Base-by-base conservation (phyloP, 148 eudicot genomes). In the Drosera capensis region DNA sequence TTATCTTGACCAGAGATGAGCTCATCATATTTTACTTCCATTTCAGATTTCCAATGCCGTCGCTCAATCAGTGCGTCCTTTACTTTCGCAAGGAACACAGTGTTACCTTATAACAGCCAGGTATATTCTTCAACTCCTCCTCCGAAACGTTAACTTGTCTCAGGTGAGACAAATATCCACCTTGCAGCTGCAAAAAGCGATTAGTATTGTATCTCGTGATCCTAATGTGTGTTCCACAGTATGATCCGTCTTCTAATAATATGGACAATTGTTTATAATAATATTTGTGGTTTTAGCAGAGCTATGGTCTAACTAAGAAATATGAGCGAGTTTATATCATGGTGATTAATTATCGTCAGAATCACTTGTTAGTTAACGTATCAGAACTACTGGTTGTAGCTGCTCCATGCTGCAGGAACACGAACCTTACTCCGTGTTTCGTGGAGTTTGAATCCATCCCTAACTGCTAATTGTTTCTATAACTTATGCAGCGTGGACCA, bases 11-110 rank as follows among this genome's bases (percentile, higher is more conserved):
- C 6, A 2, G n/a, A 34, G n/a, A 13, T 18, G 8, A 14, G 29
- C 20, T 39, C 9, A 17, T 19, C 25, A 48, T 34, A 25, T 30
- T 13, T 19, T 23, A 20, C 25, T 9, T 8, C 36, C n/a, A n/a
- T n/a, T 62, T 62, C 83, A 90, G 97, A 57, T 90, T 54, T 75
- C 87, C 20, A 60, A 68, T 56, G 63, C 73, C 54, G 86, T 80
- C 69, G 67, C 79, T 45, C 93, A 74, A 68, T 60, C 63, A n/a
- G 77, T 54, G 7, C 73, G 51, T 23, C 82, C 87, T 22, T 30
- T 75, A n/a, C 24, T 51, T 41, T 75, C 62, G 2, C 71, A 75
- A 75, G 95, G 82, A 56, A 67, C 52, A 49, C 84, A 81, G 43
- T 90, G 97, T 66, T 90, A 80, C 71, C 31, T 71, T 58, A 73